Evolutionary conservation across 192 early-diverging fungal species (phyloP), one percentile per base, ranked within the genome.

Genomic region (Backusella parvicylindrica): DNA sequence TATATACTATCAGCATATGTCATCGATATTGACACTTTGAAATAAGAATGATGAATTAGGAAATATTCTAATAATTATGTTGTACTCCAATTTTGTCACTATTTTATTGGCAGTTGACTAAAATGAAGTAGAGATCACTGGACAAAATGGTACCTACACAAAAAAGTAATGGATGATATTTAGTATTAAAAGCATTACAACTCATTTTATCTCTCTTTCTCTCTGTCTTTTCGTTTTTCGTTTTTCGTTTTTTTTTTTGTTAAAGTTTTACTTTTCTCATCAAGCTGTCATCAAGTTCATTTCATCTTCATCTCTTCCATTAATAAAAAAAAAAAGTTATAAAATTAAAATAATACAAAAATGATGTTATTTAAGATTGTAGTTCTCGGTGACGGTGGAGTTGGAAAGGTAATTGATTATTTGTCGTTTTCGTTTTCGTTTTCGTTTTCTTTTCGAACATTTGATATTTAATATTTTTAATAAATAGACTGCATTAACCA

Each of bases 311-410:
- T 56, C 53, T 56, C 50, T 11, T 56, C 23, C 53, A 56, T 56
- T 26, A 26, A 26, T 56, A 82, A 73, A 68, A n/a, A n/a, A n/a
- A n/a, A n/a, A n/a, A n/a, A n/a, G n/a, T n/a, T n/a, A 47, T 7
- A 47, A 47, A 47, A 47, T 47, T 18, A 47, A 47, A 47, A 18
- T 47, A 47, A 47, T 47, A 47, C 43, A 47, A 47, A 60, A 60
- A 96, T 97, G 95, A 94, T 94, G 88, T 92, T 96, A 81, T 98
- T 96, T 86, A 98, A 98, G 84, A 85, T 98, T 49, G 96, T 97
- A 72, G 95, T 97, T 72, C 87, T 96, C 36, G 95, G 95, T 60
- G 95, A 94, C 78, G 94, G 96, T 87, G 93, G 92, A 91, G 94
- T 97, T 32, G 76, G 79, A 73, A 80, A 80, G 74, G 75, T 76